A percentile compares a stretch with the other conserved stretches of the same genome.
These are phyloP conservation scores for Oryza glumipatula DNA, from an alignment of 176 grass and related monocot genomes.

Conservation along the genomic window DNA sequence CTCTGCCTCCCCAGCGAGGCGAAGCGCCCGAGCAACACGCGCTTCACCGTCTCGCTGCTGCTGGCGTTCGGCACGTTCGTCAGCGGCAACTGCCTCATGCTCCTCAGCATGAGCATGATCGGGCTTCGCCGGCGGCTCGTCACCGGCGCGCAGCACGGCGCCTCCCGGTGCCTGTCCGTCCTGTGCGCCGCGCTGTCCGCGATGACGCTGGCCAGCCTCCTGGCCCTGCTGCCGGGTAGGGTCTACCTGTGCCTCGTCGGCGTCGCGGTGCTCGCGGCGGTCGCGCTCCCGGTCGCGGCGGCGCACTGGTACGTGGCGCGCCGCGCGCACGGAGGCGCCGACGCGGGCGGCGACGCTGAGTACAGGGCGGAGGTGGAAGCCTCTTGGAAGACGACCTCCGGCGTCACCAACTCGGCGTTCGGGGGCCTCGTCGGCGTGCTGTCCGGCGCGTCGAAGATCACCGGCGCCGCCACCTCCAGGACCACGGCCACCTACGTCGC, in stretches of 20 bases:
- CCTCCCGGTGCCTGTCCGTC: neutral
- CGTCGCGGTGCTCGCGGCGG: fast-evolving
- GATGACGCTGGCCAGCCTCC: neutral
- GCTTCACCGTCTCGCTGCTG: neutral
- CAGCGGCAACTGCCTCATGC: neutral
- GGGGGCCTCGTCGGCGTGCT: neutral
- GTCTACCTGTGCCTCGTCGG: too few species aligned
- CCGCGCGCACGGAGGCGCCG: neutral
- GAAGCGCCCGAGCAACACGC: neutral
- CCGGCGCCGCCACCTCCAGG: neutral
- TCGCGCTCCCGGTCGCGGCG: too few species aligned
- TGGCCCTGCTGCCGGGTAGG: neutral
- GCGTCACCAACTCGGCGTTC: neutral
- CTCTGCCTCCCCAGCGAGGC: neutral
- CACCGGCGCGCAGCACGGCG: neutral
- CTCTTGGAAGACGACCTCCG: neutral
- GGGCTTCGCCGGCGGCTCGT: neutral
- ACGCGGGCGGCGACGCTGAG: neutral
- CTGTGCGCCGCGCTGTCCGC: neutral
- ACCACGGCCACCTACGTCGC: neutral
- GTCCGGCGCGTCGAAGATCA: neutral
- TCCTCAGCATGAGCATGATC: conserved; percentile 24
- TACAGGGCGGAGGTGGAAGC: neutral
- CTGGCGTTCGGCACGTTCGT: neutral
- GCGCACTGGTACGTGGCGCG: neutral